phyloP scores from a whole-genome alignment of 352 stramenopile genomes.

The Phytophthora citrophthora region DNA sequence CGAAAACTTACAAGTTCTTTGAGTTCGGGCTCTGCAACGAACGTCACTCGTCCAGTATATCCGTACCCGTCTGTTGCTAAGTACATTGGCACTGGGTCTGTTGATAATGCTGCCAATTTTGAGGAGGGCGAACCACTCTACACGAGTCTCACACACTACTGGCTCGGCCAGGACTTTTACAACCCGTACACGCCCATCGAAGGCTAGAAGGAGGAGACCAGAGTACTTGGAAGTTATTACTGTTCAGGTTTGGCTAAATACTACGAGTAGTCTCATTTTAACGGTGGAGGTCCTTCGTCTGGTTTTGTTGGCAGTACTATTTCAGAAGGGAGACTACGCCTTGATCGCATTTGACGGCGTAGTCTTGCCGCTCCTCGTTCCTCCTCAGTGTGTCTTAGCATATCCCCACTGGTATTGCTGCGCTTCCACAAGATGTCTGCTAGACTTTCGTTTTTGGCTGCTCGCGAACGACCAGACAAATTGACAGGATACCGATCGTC shows the following conservation, averaged over 20 bases:
- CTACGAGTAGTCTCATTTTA: too few relatives aligned
- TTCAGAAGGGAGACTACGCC: too few relatives aligned
- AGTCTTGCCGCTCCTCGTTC: background rate
- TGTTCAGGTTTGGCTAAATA: too few relatives aligned
- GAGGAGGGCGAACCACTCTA: conserved; percentile 30
- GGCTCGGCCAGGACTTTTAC: conserved; percentile 10
- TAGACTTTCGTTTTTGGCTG: conserved; percentile 5
- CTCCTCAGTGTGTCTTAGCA: conserved; percentile 2
- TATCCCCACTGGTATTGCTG: conserved; percentile 7
- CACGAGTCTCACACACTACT: conserved; percentile 38
- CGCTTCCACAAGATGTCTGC: conserved; percentile 16
- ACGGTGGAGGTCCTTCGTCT: too few relatives aligned
- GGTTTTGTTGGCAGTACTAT: too few relatives aligned
- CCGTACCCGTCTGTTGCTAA: conserved; percentile 36
- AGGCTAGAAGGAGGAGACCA: too few relatives aligned
- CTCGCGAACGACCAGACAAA: conserved; percentile 7
- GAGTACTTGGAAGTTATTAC: too few relatives aligned
- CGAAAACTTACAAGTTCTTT: background rate
- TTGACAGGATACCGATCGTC: conserved; percentile 4
- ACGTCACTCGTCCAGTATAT: too few relatives aligned
- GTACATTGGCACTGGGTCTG: conserved; percentile 28
- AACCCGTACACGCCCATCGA: too few relatives aligned
- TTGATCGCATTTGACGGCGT: background rate
- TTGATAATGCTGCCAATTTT: conserved; percentile 29
- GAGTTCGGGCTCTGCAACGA: background rate